These are phyloP conservation scores for Amanita jacksonii DNA, from an alignment of 768 basidiomycete genomes.

Conservation along the genomic window DNA sequence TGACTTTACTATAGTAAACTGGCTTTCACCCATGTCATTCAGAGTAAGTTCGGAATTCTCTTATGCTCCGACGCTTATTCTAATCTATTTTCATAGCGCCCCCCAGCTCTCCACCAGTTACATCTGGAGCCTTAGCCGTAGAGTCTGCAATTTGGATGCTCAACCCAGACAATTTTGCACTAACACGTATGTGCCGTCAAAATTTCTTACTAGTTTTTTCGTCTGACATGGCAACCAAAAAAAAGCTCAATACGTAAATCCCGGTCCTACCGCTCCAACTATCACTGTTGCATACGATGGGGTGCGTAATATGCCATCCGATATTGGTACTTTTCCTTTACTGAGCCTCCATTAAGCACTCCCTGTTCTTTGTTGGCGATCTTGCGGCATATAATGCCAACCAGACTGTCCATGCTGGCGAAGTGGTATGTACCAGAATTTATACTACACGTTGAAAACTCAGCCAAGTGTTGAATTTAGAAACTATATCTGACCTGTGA, in stretches of 20 bases:
- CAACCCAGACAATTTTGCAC: slow-evolving; percentile 25
- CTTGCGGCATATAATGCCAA: slow-evolving; percentile 28
- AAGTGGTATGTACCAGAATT: slow-evolving; percentile 23
- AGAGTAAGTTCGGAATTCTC: slow-evolving; percentile 19
- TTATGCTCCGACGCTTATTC: background rate
- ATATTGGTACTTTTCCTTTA: too few species aligned
- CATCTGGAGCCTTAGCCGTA: slow-evolving; percentile 15
- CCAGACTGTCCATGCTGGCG: slow-evolving; percentile 20
- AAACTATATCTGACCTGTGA: background rate
- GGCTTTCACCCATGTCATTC: slow-evolving; percentile 25
- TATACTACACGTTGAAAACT: background rate
- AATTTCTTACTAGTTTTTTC: background rate
- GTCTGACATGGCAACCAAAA: background rate
- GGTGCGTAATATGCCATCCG: slow-evolving; percentile 20
- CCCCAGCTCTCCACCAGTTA: slow-evolving; percentile 22
- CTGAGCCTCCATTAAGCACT: slow-evolving; percentile 23
- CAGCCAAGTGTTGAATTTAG: background rate
- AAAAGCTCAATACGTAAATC: slow-evolving; percentile 38
- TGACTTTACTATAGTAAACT: too few species aligned
- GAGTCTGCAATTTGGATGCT: slow-evolving; percentile 42
- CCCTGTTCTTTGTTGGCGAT: slow-evolving; percentile 35
- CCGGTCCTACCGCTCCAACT: slow-evolving; percentile 27
- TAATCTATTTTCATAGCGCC: slow-evolving; percentile 18
- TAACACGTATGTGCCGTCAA: slow-evolving; percentile 23
- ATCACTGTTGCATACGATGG: slow-evolving; percentile 32